Conservation (phyloP, 2,329 filamentous ascomycete species). For the Dryadomyces quercivorus region DNA sequence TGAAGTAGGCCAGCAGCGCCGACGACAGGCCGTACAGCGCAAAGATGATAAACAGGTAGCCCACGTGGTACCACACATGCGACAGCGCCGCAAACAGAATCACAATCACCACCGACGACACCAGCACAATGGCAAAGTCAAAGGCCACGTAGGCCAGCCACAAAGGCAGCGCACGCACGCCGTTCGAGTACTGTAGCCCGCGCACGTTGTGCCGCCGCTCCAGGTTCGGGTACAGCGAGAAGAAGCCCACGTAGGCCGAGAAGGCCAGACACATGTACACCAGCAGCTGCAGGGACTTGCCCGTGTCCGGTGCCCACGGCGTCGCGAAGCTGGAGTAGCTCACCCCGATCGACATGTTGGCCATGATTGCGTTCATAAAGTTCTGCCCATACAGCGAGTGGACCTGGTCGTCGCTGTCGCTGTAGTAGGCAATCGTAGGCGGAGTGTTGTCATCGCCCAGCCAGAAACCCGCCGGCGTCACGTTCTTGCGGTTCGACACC, state of each 20-base stretch:
- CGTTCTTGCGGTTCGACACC: conserved; percentile 45
- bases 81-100: conserved; percentile 57
- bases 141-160: conserved; percentile 78
- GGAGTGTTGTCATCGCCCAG: conserved; percentile 46
- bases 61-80: conserved; percentile 62
- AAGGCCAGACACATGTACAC: conserved; percentile 74
- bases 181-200: conserved; percentile 83
- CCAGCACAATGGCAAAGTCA: conserved; percentile 63
- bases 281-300: conserved; percentile 65
- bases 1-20: conserved; percentile 63
- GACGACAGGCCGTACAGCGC: conserved; percentile 71
- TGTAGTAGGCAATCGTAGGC: conserved; percentile 61
- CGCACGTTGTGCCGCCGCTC: conserved; percentile 71
- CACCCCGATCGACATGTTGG: conserved; percentile 56
- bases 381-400: conserved; percentile 53
- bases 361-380: conserved; percentile 51
- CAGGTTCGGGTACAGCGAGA: conserved; percentile 76
- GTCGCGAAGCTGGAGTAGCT: conserved; percentile 65
- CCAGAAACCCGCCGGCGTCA: conserved; percentile 73
- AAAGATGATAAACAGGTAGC: conserved; percentile 72
- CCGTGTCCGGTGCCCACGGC: conserved; percentile 56
- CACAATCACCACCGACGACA: conserved; percentile 52
- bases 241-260: conserved; percentile 71
- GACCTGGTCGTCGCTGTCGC: conserved; percentile 42
- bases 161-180: conserved; percentile 66